A percentile compares a stretch with the other conserved stretches of the same genome.
These are phyloP conservation scores for Stropharia rugosoannulata DNA, from an alignment of 768 basidiomycete species.

Conservation along the genomic window DNA sequence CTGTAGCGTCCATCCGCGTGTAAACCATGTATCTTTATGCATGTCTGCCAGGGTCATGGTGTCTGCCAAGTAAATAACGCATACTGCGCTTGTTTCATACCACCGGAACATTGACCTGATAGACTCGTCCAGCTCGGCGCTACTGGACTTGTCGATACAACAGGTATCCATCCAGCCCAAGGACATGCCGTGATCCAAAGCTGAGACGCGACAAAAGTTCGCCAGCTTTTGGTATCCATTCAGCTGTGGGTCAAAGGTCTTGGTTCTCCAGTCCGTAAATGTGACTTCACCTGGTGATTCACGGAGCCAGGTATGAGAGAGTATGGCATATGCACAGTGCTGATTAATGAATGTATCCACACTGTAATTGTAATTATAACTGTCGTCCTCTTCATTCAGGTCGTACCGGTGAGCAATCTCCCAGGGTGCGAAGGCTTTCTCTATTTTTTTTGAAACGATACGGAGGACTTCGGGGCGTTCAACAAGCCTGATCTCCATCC, in stretches of 20 bases:
- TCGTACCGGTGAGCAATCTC: no score
- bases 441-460: no score
- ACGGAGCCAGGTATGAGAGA: no score
- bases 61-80: neutral
- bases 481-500: no score
- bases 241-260: neutral
- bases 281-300: no score
- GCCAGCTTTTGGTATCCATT: neutral
- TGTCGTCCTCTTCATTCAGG: no score
- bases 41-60: neutral
- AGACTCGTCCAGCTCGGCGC: constrained; percentile 1
- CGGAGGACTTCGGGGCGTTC: no score
- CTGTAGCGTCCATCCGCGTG: constrained; percentile 1
- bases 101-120: neutral
- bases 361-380: no score
- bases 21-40: neutral
- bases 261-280: no score
- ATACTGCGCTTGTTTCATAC: neutral
- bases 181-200: neutral
- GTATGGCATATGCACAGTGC: no score
- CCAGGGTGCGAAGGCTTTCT: no score
- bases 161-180: constrained; percentile 1
- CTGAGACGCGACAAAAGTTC: neutral
- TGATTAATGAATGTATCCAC: no score
- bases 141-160: neutral